phyloP scores from a whole-genome alignment of 2,329 filamentous ascomycete genomes.

The Pseudocercospora crystallina region DNA sequence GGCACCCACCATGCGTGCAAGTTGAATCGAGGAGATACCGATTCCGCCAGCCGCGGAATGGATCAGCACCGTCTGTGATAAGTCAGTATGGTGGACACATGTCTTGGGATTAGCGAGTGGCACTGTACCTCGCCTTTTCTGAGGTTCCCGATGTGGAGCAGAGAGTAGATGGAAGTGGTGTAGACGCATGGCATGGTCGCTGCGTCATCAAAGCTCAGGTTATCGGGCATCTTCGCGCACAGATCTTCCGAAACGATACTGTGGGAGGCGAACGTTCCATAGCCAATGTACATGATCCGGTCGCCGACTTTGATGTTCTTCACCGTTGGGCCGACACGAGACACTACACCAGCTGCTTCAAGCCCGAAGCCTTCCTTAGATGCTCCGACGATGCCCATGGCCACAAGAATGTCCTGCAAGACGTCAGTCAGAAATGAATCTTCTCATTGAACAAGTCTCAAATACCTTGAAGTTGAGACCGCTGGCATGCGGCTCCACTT shows the following conservation, averaged over 20 bases:
- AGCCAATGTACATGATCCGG: conserved; percentile 17
- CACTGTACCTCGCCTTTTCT: no score
- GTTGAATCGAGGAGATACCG: conserved; percentile 30
- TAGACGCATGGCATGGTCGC: conserved; percentile 18
- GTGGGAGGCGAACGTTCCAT: conserved; percentile 17
- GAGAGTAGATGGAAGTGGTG: conserved; percentile 6
- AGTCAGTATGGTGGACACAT: no score
- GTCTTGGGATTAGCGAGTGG: no score
- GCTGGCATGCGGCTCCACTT: conserved; percentile 18
- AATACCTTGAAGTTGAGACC: conserved; percentile 26
- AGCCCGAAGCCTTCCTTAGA: conserved; percentile 33
- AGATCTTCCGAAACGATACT: neutral
- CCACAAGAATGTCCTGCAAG: conserved; percentile 5
- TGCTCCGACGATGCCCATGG: conserved; percentile 4
- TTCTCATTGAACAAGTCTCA: no score
- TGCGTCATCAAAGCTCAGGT: conserved; percentile 22
- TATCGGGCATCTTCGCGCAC: conserved; percentile 16
- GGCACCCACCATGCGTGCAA: conserved; percentile 25
- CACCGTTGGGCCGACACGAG: conserved; percentile 31
- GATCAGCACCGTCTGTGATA: conserved; percentile 35
- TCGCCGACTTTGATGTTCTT: conserved; percentile 27
- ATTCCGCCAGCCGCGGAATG: conserved; percentile 29
- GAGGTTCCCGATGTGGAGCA: conserved; percentile 14
- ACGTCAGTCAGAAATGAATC: no score
- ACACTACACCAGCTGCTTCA: conserved; percentile 37